Evolutionary conservation across 2,329 filamentous ascomycete species (phyloP).

Genomic region (Microthyrium microscopicum): DNA sequence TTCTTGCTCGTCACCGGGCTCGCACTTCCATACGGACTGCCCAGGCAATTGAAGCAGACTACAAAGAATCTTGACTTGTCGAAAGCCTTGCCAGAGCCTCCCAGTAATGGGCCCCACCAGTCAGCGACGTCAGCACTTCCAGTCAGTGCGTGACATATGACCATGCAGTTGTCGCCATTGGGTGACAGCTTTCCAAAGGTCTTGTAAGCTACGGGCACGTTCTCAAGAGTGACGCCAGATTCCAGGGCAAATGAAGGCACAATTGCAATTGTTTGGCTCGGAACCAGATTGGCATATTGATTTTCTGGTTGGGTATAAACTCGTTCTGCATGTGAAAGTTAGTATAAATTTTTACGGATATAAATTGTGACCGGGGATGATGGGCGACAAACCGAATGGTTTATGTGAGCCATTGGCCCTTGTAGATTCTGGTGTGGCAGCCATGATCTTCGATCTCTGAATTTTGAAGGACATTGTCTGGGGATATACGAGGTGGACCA

Average conservation of each 20-base stretch:
- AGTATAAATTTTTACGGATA: too few species aligned
- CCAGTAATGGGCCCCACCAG: slow-evolving; percentile 76
- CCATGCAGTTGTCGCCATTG: slow-evolving; percentile 42
- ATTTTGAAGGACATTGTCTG: too few species aligned
- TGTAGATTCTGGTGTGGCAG: too few species aligned
- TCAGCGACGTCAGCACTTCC: slow-evolving; percentile 72
- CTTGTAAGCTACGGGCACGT: slow-evolving; percentile 53
- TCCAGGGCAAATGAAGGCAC: slow-evolving; percentile 86
- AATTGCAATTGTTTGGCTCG: slow-evolving; percentile 72
- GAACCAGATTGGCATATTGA: slow-evolving; percentile 71
- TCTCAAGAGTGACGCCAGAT: slow-evolving; percentile 67
- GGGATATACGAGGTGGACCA: too few species aligned
- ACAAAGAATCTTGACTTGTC: slow-evolving; percentile 73
- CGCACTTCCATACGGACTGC: slow-evolving; percentile 74
- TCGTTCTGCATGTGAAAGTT: slow-evolving; percentile 14
- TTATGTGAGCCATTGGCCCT: too few species aligned
- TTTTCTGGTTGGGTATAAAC: slow-evolving; percentile 64
- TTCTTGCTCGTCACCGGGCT: slow-evolving; percentile 80
- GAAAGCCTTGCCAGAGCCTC: slow-evolving; percentile 61
- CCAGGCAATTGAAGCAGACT: slow-evolving; percentile 71
- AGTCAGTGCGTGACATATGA: slow-evolving; percentile 69
- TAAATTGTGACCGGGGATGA: too few species aligned
- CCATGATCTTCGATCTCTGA: too few species aligned
- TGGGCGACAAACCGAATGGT: too few species aligned
- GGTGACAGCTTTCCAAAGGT: slow-evolving; percentile 41